Conservation (phyloP, 1,139 yeast genomes). For the Hemisphaericaspora subhashii region DNA sequence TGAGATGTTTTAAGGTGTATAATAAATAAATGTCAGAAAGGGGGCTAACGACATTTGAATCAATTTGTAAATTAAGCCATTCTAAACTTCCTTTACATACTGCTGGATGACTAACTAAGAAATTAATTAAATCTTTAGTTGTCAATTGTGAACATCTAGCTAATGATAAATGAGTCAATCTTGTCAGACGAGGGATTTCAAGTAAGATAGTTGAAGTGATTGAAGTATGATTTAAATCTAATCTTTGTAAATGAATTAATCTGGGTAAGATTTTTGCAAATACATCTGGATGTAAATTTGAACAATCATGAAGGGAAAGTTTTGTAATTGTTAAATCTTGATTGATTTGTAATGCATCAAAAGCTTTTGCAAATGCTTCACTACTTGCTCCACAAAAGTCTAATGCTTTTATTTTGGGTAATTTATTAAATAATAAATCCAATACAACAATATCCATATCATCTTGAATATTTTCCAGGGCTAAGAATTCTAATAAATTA, state of each 20-base stretch:
- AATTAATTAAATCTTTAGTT: conserved; percentile 70
- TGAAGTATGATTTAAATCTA: conserved; percentile 83
- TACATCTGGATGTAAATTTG: conserved; percentile 62
- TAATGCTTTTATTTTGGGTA: conserved; percentile 62
- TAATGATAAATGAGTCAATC: conserved; percentile 74
- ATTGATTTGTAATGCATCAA: conserved; percentile 37
- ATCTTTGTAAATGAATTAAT: conserved; percentile 58
- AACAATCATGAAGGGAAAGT: conserved; percentile 85
- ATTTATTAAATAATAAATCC: conserved; percentile 56
- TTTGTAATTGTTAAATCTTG: conserved; percentile 39
- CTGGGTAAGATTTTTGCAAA: conserved; percentile 59
- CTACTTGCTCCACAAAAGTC: conserved; percentile 92
- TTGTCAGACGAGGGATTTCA: conserved; percentile 51
- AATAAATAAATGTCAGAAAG: conserved; percentile 59
- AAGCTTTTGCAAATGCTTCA: conserved; percentile 61
- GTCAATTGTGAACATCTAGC: conserved; percentile 78
- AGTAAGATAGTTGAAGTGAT: conserved; percentile 57
- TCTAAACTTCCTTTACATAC: conserved; percentile 54
- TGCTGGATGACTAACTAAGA: conserved; percentile 73
- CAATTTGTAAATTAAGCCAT: conserved; percentile 80
- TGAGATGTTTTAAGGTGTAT: conserved; percentile 53
- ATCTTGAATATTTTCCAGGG: conserved; percentile 82
- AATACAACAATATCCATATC: conserved; percentile 70
- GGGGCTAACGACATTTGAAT: conserved; percentile 65
- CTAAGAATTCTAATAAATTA: conserved; percentile 73